Percentiles rank a stretch among this genome's conserved stretches.
phyloP scores from a whole-genome alignment of 139 green algal genomes.

The Chlamydomonas urium region DNA sequence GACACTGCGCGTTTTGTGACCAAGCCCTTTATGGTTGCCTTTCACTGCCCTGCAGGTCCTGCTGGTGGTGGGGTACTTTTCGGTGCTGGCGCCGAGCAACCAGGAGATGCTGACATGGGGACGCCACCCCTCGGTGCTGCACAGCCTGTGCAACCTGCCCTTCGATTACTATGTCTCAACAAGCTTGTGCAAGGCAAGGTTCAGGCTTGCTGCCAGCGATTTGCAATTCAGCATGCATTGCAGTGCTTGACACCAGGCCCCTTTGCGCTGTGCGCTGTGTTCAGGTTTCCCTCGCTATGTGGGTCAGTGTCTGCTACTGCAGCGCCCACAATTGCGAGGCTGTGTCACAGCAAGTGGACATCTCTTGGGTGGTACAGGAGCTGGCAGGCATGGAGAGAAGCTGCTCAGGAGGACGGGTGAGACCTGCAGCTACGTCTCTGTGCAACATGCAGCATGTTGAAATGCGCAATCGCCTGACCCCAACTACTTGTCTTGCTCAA shows the following conservation, averaged over 20 bases:
- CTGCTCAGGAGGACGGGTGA: too few relatives aligned
- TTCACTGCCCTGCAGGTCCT: constrained; percentile 31
- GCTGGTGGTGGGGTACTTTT: constrained; percentile 48
- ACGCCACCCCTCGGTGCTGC: constrained; percentile 42
- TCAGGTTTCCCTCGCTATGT: constrained; percentile 41
- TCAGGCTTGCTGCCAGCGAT: not conserved
- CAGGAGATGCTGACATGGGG: constrained; percentile 56
- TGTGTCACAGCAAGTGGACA: not conserved
- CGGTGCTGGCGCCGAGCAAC: constrained; percentile 33
- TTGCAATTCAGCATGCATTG: not conserved
- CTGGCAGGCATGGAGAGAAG: too few relatives aligned
- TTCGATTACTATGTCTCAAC: constrained; percentile 3
- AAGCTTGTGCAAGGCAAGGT: not conserved
- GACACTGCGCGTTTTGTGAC: too few relatives aligned
- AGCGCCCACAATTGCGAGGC: constrained; percentile 27
- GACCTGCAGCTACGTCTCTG: too few relatives aligned
- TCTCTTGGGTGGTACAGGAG: not conserved
- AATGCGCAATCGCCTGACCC: too few relatives aligned
- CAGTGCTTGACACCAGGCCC: not conserved
- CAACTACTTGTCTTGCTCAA: too few relatives aligned
- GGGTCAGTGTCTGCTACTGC: constrained; percentile 38
- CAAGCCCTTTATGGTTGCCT: too few relatives aligned
- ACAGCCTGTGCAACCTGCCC: constrained; percentile 52
- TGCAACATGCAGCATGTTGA: too few relatives aligned
- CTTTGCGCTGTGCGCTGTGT: not conserved